Conservation (phyloP, 371 early-diverging fungal species). For the Rhizopus stolonifer region DNA sequence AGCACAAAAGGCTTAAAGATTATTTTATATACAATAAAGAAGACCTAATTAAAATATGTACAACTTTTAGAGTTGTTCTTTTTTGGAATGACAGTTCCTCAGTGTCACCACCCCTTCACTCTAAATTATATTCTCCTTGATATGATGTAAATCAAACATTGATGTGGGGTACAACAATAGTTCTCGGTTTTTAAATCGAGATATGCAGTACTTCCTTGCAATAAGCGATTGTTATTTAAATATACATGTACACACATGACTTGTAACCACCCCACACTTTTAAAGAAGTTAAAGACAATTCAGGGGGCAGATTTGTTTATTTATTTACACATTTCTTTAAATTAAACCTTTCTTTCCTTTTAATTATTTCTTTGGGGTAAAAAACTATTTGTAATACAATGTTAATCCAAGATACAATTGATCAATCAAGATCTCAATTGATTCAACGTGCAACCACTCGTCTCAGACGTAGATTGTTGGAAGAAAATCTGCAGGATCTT, state of each 20-base stretch:
- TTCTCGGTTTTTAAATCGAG: background rate
- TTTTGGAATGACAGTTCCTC: background rate
- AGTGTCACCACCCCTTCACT: background rate
- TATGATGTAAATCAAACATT: background rate
- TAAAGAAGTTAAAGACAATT: background rate
- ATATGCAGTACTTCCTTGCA: no score
- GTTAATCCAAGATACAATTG: background rate
- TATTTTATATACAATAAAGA: background rate
- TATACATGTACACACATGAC: background rate
- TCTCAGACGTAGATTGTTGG: constrained; percentile 17
- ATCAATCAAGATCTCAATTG: constrained; percentile 10
- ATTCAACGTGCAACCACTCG: constrained; percentile 27
- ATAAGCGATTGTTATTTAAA: background rate
- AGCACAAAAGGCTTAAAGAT: constrained; percentile 22
- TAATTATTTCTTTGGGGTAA: constrained; percentile 1
- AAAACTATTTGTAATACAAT: no score
- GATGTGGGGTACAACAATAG: background rate
- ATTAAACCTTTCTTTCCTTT: constrained; percentile 8
- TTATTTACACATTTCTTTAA: constrained; percentile 8
- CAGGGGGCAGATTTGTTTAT: background rate
- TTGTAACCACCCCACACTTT: constrained; percentile 1
- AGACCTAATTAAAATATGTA: background rate
- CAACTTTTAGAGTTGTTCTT: background rate
- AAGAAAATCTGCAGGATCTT: constrained; percentile 29
- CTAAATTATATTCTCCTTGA: background rate